These are phyloP conservation scores for Inonotus hispidus DNA, from an alignment of 1,284 basidiomycete genomes.

Conservation along the genomic window DNA sequence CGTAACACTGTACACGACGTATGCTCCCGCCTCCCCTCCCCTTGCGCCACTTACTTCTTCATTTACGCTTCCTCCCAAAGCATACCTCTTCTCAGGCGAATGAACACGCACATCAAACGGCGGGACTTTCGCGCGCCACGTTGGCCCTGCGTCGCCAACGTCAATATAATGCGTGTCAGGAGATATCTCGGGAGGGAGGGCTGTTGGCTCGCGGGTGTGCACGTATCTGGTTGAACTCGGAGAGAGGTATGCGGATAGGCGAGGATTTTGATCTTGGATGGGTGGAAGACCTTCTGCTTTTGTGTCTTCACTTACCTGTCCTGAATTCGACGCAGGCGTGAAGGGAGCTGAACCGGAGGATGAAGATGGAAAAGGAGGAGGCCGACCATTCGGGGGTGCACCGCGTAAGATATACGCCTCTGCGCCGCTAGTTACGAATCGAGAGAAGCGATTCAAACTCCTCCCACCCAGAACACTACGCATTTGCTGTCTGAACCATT, in stretches of 20 bases:
- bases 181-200: conserved; percentile 37
- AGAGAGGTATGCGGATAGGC: conserved; percentile 18
- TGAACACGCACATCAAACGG: conserved; percentile 73
- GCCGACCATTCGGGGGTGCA: neutral
- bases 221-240: conserved; percentile 8
- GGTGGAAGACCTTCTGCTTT: conserved; percentile 25
- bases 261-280: conserved; percentile 18
- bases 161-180: conserved; percentile 70
- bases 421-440: conserved; percentile 79
- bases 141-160: conserved; percentile 63
- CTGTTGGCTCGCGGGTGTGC: neutral
- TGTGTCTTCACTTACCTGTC: neutral
- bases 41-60: neutral
- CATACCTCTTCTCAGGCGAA: conserved; percentile 65
- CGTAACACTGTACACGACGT: conserved; percentile 72
- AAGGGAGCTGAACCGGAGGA: neutral
- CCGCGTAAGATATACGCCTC: conserved; percentile 76
- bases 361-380: conserved; percentile 11
- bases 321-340: neutral
- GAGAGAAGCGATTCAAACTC: conserved; percentile 75
- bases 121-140: conserved; percentile 69
- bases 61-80: conserved; percentile 16
- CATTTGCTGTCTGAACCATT: conserved; percentile 46
- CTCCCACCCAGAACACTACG: conserved; percentile 66
- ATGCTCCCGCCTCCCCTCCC: conserved; percentile 41